These are phyloP conservation scores for Fusarium anthophilum DNA, from an alignment of 2,329 filamentous ascomycete species.

Conservation along the genomic window DNA sequence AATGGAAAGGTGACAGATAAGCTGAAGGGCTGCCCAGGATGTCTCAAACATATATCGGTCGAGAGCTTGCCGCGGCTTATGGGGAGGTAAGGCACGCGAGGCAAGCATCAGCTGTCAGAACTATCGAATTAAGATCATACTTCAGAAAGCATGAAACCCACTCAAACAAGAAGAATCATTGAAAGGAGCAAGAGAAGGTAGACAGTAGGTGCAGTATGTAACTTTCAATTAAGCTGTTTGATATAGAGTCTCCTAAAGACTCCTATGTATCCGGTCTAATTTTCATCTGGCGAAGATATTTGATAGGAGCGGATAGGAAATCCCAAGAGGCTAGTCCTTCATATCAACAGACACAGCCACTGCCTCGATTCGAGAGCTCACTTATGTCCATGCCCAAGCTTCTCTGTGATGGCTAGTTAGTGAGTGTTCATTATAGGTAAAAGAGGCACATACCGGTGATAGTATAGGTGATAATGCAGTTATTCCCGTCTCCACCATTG, in stretches of 20 bases:
- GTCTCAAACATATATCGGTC: not conserved
- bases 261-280: accelerated
- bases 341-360: not conserved
- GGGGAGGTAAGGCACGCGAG: accelerated
- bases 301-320: accelerated
- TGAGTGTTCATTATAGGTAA: accelerated
- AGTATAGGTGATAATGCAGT: not conserved
- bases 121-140: accelerated
- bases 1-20: too few species aligned
- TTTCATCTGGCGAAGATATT: accelerated
- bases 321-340: not conserved
- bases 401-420: not conserved
- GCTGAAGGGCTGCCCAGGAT: too few species aligned
- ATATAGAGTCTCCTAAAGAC: not conserved
- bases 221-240: not conserved
- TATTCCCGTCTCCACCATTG: not conserved
- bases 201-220: not conserved
- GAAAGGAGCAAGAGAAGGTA: not conserved
- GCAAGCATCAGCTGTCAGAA: not conserved
- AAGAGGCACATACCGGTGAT: not conserved
- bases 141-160: not conserved
- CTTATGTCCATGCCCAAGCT: not conserved
- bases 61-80: not conserved
- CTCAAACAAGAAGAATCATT: not conserved
- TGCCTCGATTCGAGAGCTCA: too few species aligned